Conservation (phyloP, 441 rosid genomes). For the Arabidopsis hybrid region DNA sequence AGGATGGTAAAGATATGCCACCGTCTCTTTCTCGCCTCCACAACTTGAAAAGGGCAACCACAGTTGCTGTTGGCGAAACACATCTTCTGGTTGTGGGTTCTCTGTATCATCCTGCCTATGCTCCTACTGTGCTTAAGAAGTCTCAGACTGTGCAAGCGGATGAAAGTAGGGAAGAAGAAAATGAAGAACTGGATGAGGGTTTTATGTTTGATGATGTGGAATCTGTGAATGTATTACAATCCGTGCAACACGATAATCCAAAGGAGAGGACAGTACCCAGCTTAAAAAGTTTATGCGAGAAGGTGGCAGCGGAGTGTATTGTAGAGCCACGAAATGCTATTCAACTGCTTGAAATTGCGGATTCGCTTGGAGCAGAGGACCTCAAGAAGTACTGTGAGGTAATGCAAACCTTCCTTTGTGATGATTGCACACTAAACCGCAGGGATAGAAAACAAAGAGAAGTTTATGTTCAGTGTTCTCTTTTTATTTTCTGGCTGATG, state of each 20-base stretch:
- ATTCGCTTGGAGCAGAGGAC: constrained; percentile 89
- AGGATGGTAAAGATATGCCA: constrained; percentile 63
- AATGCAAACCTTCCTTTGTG: constrained; percentile 27
- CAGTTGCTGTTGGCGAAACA: constrained; percentile 96
- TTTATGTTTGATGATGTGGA: constrained; percentile 65
- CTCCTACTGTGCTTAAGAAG: constrained; percentile 47
- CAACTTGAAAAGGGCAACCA: constrained; percentile 84
- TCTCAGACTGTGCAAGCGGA: constrained; percentile 50
- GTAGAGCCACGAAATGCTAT: constrained; percentile 92
- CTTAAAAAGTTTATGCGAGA: constrained; percentile 87
- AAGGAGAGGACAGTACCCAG: constrained; percentile 58
- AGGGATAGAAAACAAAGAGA: background rate
- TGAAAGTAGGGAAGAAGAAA: constrained; percentile 43
- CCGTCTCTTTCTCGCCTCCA: constrained; percentile 77
- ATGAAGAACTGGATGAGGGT: constrained; percentile 72
- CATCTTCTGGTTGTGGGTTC: constrained; percentile 87
- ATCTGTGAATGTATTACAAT: constrained; percentile 44
- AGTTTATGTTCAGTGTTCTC: constrained; percentile 15
- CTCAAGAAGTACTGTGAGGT: constrained; percentile 96
- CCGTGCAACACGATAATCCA: constrained; percentile 49
- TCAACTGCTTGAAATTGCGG: constrained; percentile 96
- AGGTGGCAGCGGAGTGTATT: constrained; percentile 84
- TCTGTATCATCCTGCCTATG: constrained; percentile 80
- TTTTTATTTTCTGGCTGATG: background rate
- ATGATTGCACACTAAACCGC: background rate